Evolutionary conservation across 2,329 filamentous ascomycete genomes (phyloP), one percentile per base, ranked within the genome.

Genomic region (Penicillium sp.): DNA sequence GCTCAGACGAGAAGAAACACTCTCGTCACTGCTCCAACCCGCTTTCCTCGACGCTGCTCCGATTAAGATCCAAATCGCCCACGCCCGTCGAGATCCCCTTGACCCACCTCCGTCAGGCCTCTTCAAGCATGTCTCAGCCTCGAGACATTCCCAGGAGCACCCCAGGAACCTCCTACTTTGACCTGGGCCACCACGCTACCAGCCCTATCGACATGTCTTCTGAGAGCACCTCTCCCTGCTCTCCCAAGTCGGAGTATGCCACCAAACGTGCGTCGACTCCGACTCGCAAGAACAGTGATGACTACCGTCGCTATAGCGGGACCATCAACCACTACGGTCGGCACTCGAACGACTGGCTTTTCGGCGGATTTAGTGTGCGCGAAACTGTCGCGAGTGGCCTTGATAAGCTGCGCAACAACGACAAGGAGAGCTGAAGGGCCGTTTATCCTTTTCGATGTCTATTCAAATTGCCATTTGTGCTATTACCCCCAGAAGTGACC

Each of bases 321-420:
- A 74, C 71, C 0, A 59, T 74, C 37, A 71, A 69, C 43, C 70
- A 78, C 49, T 75, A 66, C 46, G 76, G 76, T 12, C 71, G 76
- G 7, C 76, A 78, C 59, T 72, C 70, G 15, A 78, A 78, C 47
- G 73, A 78, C 46, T 79, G 76, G 76, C 65, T 79, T 4, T 78
- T 78, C 50, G 70, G 71, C 18, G 72, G 74, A 1, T 74, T 77
- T 58, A 76, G 73, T 55, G 61, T 78, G 3, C 68, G 69, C 4
- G 72, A 75, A 29, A 73, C 74, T 6, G 71, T 75, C 23, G 69
- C 68, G 3, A 72, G 72, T 33, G 68, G 69, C 33, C 63, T 72
- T 18, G 67, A 69, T 29, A 68, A 65, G 50, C 35, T 73, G n/a
- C 61, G 60, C 56, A 40, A 42, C 49, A 40, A 57, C 13, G 63